Base-by-base conservation (phyloP, 129 eudicot species). In the Ambrosia trifida region DNA sequence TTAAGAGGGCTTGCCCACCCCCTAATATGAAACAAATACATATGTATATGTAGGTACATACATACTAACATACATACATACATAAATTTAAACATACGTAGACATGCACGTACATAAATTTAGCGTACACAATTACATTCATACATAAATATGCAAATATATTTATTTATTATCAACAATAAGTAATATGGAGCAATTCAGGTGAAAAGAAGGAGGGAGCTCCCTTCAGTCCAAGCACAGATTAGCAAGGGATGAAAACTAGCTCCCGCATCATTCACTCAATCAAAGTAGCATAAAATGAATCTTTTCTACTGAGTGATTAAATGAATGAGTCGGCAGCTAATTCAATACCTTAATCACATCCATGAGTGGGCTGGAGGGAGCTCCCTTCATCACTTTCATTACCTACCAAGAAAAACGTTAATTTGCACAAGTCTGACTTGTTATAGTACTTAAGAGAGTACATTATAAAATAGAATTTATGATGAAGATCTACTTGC, bases 221-320 rank as follows among this genome's bases (percentile, higher is more conserved):
- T 90, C 99, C 99, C 97, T 94, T 94, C 99, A 94, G 99, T 94
- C 99, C 99, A 94, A 94, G 97, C 93, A 90, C 36, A 53, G 93
- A 94, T 51, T 70, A 82, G 83, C 84, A 81, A 85, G 80, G 85
- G 85, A 70, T 64, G 95, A 91, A 87, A 87, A 90, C 72, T 84
- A 87, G 84, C 97, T 90, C 97, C 99, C 99, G 96, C 96, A 86
- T 94, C 99, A 94, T 89, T 87, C 97, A 89, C 72, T 85, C 96
- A 94, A 81, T 84, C 99, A 94, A 88, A 86, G 87, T 85, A 87
- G 91, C 80, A 83, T 33, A 79, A 68, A 73, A 60, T 13, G 12
- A 33, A 62, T 56, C 75, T 71, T 75, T 67, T 83, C 86, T 87
- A 87, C 93, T 73, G 63, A 66, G 84, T 81, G 91, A 64, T 88